phyloP scores from a whole-genome alignment of 495 filamentous ascomycete genomes.

The Penicillium lagena region DNA sequence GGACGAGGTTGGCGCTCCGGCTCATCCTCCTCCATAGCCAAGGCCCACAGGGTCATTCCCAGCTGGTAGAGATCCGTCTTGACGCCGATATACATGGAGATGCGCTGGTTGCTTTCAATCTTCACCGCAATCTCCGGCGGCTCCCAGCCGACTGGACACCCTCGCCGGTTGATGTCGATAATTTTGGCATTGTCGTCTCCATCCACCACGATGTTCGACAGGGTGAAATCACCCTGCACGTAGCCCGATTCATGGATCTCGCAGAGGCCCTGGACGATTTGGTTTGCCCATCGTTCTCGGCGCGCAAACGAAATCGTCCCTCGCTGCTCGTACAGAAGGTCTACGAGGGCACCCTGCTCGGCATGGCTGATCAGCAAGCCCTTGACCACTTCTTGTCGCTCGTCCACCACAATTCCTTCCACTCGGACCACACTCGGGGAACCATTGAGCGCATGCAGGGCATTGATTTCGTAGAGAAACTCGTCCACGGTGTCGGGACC shows the following conservation, averaged over 20 bases:
- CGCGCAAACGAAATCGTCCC: conserved; percentile 60
- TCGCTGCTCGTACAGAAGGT: conserved; percentile 76
- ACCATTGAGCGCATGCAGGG: conserved; percentile 68
- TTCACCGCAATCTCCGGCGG: conserved; percentile 85
- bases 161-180: conserved; percentile 95
- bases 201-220: conserved; percentile 96
- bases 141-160: conserved; percentile 96
- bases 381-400: conserved; percentile 67
- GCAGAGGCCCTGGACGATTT: conserved; percentile 84
- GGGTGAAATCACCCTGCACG: conserved; percentile 94
- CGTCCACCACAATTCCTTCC: conserved; percentile 83
- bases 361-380: conserved; percentile 89
- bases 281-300: conserved; percentile 85
- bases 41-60: conserved; percentile 94
- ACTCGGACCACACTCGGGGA: conserved; percentile 80
- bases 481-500: conserved; percentile 95
- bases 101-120: conserved; percentile 86
- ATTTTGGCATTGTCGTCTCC: conserved; percentile 80
- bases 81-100: conserved; percentile 97
- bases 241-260: conserved; percentile 96
- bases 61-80: conserved; percentile 95
- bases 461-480: conserved; percentile 97
- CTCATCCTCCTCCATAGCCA: conserved; percentile 83
- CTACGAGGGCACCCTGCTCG: conserved; percentile 80
- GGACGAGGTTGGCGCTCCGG: conserved; percentile 78